Evolutionary conservation across 1,139 yeast genomes (phyloP), one percentile per base, ranked within the genome.

Genomic region (Candida gigantensis): DNA sequence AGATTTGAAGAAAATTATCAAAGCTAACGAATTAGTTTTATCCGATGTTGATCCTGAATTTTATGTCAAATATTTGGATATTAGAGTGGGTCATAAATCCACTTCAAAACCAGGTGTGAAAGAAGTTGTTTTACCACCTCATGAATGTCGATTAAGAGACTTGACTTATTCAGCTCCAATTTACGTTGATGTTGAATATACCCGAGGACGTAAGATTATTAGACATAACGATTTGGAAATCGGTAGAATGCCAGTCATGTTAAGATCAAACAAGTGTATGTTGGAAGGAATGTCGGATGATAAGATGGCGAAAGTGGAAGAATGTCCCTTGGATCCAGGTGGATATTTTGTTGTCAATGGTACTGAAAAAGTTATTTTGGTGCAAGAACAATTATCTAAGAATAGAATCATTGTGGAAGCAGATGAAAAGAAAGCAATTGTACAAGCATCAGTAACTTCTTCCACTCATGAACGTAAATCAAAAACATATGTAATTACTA

Each of bases 321-420:
- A 92, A 61, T 94, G 99, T 62, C 99, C 99, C 0, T 69, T 92
- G 36, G 98, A 92, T 62, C 98, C 98, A 4, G 99, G 99, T 62
- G 99, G 99, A 50, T 92, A 92, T 56, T 92, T 92, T 52, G 84
- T 92, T 52, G 97, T 92, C 32, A 92, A 92, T 57, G 99, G 99
- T 58, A 92, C 98, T 0, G 99, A 92, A 58, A 92, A 92, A 59
- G 99, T 92, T 32, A 94, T 92, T 45, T 75, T 92, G 50, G 95
- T 92, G 32, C 99, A 92, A 62, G 99, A 92, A 62, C 99, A 92
- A 68, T 72, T 92, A 57, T 84, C 96, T 36, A 92, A 92, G 64
- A 92, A 92, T 65, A 87, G 99, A 77, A 94, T 92, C 55, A 89
- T 92, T 56, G 98, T 92, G 9, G 99, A 92, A 62, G 92, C 96